Evolutionary conservation across 2,329 filamentous ascomycete species (phyloP), one percentile per base, ranked within the genome.

Genomic region (Ophiostoma fasciatum): DNA sequence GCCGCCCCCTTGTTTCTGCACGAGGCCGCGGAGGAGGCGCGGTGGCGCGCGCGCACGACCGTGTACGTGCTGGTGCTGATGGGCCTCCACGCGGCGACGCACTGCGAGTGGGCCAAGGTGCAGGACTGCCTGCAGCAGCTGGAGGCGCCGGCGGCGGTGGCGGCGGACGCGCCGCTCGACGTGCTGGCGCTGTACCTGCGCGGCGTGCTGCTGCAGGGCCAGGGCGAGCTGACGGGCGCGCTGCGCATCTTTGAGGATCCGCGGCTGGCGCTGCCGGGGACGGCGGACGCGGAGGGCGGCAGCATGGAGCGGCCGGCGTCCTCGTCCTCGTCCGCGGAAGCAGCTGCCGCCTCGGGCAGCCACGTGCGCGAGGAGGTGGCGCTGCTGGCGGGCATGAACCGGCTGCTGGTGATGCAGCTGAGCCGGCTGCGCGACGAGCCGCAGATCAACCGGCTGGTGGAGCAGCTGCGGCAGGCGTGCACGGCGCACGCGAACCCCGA

Each of bases 161-260:
- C 52, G 42, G 58, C 48, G 42, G 62, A 60, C 51, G 59, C 50
- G 43, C 62, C 62, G 3, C 63, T 74, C 25, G 53, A 55, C 18
- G 59, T 73, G 23, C 63, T 82, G 30, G 63, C 71, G 7, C 60
- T 71, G 29, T 94, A 94, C 54, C 71, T 94, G 14, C 63, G 68
- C 1, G 87, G 80, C 1, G 69, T 82, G 7, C 79, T 84, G 46
- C 63, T 75, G 35, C 88, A 94, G 59, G 82, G 78, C 14, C 77
- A 68, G 5, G 85, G 84, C 13, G 67, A 84, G 43, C 63, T 90
- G 2, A 60, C 71, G n/a, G 59, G 61, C 3, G 85, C 88, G 4
- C 59, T 85, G 12, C 47, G 61, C 4, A 66, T 78, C 9, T 94
- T 82, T 55, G 66, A 71, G 41, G 67, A 74, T 28, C 59, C 66